Evolutionary conservation across 331 rosid genomes (phyloP).

Genomic region (Quercus lobata): DNA sequence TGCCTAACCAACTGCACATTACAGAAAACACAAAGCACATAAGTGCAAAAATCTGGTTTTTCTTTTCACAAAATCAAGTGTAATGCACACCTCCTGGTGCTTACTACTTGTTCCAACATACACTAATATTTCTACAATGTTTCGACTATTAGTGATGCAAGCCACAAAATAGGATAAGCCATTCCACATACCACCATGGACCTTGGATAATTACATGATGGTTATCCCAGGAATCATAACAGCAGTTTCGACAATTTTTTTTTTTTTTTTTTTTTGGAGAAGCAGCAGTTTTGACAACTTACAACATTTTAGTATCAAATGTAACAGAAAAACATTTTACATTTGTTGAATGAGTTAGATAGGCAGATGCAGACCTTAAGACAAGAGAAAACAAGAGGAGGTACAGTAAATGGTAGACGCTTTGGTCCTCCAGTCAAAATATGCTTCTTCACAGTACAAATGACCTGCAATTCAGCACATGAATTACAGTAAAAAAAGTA

Average conservation of each 20-base stretch:
- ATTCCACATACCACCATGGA: not conserved
- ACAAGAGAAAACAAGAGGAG: constrained; percentile 84
- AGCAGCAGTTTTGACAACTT: not conserved
- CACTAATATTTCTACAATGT: not conserved
- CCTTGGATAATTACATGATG: constrained; percentile 8
- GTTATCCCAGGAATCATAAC: not conserved
- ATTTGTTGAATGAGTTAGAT: not conserved
- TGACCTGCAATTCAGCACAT: constrained; percentile 66
- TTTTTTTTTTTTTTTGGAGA: too few relatives aligned
- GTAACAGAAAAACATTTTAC: not conserved
- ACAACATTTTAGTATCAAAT: not conserved
- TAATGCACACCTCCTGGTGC: not conserved
- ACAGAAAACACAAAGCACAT: constrained; percentile 18
- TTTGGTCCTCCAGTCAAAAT: constrained; percentile 82
- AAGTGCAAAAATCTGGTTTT: constrained; percentile 3
- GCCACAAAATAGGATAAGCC: constrained; percentile 16
- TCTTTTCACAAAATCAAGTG: not conserved
- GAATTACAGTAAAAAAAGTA: constrained; percentile 8
- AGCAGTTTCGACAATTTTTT: not conserved
- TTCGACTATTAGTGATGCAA: constrained; percentile 9
- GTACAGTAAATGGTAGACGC: constrained; percentile 85
- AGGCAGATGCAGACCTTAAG: constrained; percentile 61
- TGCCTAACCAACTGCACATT: constrained; percentile 83
- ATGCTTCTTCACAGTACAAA: constrained; percentile 79
- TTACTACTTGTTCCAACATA: not conserved